Base-by-base conservation (phyloP, 192 early-diverging fungal genomes). In the Coemansia sp. region DNA sequence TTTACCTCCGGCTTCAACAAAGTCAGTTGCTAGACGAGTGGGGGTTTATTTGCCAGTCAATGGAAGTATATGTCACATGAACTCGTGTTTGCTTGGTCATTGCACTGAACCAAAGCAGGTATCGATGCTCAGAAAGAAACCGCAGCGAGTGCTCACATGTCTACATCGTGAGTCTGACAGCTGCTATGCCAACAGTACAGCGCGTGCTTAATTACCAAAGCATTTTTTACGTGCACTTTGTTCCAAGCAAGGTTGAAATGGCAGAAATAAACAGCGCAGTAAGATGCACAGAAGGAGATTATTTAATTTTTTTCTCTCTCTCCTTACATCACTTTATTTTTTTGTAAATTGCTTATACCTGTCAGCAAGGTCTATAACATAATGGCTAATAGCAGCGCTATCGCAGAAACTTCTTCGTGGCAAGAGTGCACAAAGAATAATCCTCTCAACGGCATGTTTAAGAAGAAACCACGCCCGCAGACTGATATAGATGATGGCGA, bases 351-450 rank as follows among this genome's bases (percentile, higher is more conserved):
- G 7, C 8, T 34, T n/a, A 52, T 24, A 24, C 22, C 22, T 24
- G 22, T 24, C 22, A 24, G 1, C 22, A 24, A 24, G 7, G 20
- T 20, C 8, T 35, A 35, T n/a, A 40, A 35, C 5, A 44, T 29
- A 3, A 61, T 55, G 38, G 60, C 52, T n/a, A 69, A 69, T 16
- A 69, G 68, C 68, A 69, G 68, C 24, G 68, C 68, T 13, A 69
- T 69, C 24, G 68, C 68, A 37, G 68, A 62, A 11, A 27, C 62
- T 3, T 69, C 68, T 15, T 69, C 68, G 24, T 62, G 68, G 56
- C 49, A 38, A 18, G 61, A 40, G 35, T 32, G 61, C 39, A 44
- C 60, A 38, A 69, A 56, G 15, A 53, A 61, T 49, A 56, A 55
- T 15, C 60, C 68, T 13, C 59, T 62, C 16, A 58, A 58, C 29